Conservation (phyloP, 2,329 filamentous ascomycete species). For the Sporothrix pseudoabietina region DNA sequence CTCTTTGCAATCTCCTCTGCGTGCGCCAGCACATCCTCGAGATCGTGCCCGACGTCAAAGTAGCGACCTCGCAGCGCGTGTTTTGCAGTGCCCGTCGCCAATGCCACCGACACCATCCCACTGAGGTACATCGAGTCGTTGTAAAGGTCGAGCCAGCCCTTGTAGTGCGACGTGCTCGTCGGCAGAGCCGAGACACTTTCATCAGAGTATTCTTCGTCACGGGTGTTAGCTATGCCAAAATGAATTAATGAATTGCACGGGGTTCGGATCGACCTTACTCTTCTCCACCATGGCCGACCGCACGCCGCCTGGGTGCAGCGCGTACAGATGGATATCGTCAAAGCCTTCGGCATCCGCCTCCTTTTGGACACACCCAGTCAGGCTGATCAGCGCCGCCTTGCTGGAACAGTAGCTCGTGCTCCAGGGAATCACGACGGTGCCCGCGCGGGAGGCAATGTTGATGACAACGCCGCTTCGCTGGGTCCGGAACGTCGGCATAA, state of each 20-base stretch:
- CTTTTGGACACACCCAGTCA: slow-evolving; percentile 40
- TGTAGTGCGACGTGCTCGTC: slow-evolving; percentile 29
- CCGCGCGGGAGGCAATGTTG: slow-evolving; percentile 41
- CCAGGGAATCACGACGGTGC: slow-evolving; percentile 37
- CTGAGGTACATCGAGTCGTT: slow-evolving; percentile 42
- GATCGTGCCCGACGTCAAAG: slow-evolving; percentile 40
- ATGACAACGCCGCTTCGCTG: slow-evolving; percentile 39
- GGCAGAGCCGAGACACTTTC: slow-evolving; percentile 11
- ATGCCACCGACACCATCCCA: slow-evolving; percentile 41
- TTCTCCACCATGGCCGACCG: slow-evolving; percentile 40
- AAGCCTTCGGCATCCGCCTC: slow-evolving; percentile 40
- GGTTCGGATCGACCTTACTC: slow-evolving; percentile 32
- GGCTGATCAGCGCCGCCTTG: slow-evolving; percentile 42
- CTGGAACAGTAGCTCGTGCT: slow-evolving; percentile 41
- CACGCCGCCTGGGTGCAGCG: slow-evolving; percentile 41
- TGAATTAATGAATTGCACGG: not conserved
- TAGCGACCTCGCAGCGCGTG: slow-evolving; percentile 38
- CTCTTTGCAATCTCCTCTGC: slow-evolving; percentile 34
- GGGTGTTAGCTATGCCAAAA: not conserved
- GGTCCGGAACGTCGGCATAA: slow-evolving; percentile 37
- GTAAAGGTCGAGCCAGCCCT: slow-evolving; percentile 38
- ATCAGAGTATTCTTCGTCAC: slow-evolving; percentile 35
- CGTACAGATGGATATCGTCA: slow-evolving; percentile 39
- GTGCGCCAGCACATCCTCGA: slow-evolving; percentile 39
- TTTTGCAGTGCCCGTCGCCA: slow-evolving; percentile 39